Evolutionary conservation across 208 protist genomes (phyloP).

Genomic region (Trypanosoma scelopori): DNA sequence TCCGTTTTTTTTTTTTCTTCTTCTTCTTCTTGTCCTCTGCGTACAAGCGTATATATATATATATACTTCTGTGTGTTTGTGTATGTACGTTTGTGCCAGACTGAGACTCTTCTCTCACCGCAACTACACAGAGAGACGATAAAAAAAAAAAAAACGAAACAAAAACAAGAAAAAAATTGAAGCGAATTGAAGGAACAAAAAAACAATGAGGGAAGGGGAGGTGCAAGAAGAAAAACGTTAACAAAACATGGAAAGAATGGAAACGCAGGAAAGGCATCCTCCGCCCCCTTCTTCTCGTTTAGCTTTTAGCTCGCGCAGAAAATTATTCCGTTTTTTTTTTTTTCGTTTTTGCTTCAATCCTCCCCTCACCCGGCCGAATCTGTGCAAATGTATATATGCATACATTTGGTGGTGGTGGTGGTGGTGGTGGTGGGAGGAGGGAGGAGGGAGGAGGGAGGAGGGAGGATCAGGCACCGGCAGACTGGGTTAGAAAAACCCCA

Average conservation of each 20-base stretch:
- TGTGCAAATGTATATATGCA: too few species aligned
- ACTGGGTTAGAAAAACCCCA: too few species aligned
- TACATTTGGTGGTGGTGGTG: too few species aligned
- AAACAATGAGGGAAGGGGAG: too few species aligned
- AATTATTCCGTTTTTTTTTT: neutral
- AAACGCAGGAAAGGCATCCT: too few species aligned
- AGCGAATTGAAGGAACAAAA: conserved; percentile 7
- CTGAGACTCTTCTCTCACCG: neutral
- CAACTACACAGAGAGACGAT: neutral
- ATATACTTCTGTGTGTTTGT: conserved; percentile 16
- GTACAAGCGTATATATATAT: conserved; percentile 16
- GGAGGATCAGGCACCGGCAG: too few species aligned
- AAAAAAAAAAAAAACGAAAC: neutral
- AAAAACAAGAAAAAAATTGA: conserved; percentile 21
- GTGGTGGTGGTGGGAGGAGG: too few species aligned
- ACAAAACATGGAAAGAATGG: conserved; percentile 1
- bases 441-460: too few species aligned
- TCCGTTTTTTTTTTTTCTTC: neutral
- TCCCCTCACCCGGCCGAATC: neutral
- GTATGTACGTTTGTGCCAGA: conserved; percentile 6
- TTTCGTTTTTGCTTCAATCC: neutral
- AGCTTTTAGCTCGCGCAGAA: neutral
- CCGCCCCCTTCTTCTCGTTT: neutral
- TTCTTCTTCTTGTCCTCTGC: neutral
- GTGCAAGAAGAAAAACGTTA: neutral